Percentiles rank a stretch among this genome's conserved stretches.
Evolutionary conservation across 1,139 yeast genomes (phyloP).

Genomic region (Suhomyces chickasaworum): DNA sequence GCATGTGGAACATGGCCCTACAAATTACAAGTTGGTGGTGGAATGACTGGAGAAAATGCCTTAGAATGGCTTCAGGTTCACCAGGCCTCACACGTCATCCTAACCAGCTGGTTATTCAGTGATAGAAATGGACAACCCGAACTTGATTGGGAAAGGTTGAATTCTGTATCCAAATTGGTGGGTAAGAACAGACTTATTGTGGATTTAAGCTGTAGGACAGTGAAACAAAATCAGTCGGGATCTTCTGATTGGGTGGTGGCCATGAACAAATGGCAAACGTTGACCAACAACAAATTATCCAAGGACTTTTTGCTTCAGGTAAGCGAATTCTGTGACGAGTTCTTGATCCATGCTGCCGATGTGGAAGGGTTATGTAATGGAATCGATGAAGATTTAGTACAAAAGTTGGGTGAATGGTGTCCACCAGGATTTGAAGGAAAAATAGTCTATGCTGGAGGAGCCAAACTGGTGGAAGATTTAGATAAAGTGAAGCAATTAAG

Average conservation of each 20-base stretch:
- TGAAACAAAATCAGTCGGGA: conserved; percentile 25
- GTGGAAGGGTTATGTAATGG: conserved; percentile 96
- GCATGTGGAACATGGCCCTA: conserved; percentile 79
- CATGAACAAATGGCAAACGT: conserved; percentile 94
- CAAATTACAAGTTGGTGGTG: conserved; percentile 87
- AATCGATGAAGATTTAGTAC: conserved; percentile 77
- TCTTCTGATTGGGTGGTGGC: conserved; percentile 79
- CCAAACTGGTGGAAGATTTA: conserved; percentile 70
- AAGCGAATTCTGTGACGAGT: conserved; percentile 74
- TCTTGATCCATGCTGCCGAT: conserved; percentile 95
- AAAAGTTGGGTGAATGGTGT: conserved; percentile 76
- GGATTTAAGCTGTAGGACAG: conserved; percentile 81
- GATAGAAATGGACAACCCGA: conserved; percentile 37
- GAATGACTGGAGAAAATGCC: conserved; percentile 77
- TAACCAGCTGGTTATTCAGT: conserved; percentile 90
- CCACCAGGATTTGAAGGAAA: conserved; percentile 57
- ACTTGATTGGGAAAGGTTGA: conserved; percentile 59
- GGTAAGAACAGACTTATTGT: conserved; percentile 77
- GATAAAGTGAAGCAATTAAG: conserved; percentile 66
- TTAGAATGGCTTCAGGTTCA: conserved; percentile 61
- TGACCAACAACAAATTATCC: conserved; percentile 64
- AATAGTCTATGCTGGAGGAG: conserved; percentile 97
- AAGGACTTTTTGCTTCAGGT: conserved; percentile 55
- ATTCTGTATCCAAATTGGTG: conserved; percentile 47
- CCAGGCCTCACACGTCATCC: conserved; percentile 80